Conservation (phyloP, 148 eudicot species). For the Cornus florida region DNA sequence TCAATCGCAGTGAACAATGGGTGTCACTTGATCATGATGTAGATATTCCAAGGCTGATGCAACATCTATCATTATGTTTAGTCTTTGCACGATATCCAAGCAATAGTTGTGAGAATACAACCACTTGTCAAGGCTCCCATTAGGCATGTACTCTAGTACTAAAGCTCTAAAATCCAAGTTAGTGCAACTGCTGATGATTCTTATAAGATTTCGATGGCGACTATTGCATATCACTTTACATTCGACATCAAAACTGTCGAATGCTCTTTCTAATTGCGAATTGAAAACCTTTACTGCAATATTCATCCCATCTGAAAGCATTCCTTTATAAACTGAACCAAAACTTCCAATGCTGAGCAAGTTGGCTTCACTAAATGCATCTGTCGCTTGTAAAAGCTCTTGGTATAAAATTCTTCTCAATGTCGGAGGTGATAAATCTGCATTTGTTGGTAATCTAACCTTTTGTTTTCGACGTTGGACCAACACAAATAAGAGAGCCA, state of each 20-base stretch:
- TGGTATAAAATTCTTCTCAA: constrained; percentile 25
- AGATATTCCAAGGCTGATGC: constrained; percentile 31
- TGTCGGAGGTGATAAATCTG: background rate
- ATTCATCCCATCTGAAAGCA: constrained; percentile 16
- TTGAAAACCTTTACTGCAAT: constrained; percentile 32
- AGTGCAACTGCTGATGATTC: background rate
- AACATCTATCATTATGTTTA: constrained; percentile 27
- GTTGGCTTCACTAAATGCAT: constrained; percentile 24
- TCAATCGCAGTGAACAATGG: constrained; percentile 36
- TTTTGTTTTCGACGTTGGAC: background rate
- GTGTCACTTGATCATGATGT: constrained; percentile 8
- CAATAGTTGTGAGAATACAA: constrained; percentile 19
- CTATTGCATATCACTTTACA: constrained; percentile 15
- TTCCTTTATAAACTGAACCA: constrained; percentile 24
- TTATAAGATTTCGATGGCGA: constrained; percentile 31
- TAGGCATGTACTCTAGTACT: constrained; percentile 33
- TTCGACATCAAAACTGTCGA: constrained; percentile 27
- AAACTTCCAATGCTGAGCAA: constrained; percentile 21
- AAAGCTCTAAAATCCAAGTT: constrained; percentile 20
- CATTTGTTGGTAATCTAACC: background rate
- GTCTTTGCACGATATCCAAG: constrained; percentile 13
- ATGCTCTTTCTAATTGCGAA: constrained; percentile 11
- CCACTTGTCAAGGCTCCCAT: constrained; percentile 36
- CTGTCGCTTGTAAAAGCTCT: constrained; percentile 22
- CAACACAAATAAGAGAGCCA: constrained; percentile 3